Conservation (phyloP, 2,329 filamentous ascomycete genomes). For the Acrocalymma vagum region DNA sequence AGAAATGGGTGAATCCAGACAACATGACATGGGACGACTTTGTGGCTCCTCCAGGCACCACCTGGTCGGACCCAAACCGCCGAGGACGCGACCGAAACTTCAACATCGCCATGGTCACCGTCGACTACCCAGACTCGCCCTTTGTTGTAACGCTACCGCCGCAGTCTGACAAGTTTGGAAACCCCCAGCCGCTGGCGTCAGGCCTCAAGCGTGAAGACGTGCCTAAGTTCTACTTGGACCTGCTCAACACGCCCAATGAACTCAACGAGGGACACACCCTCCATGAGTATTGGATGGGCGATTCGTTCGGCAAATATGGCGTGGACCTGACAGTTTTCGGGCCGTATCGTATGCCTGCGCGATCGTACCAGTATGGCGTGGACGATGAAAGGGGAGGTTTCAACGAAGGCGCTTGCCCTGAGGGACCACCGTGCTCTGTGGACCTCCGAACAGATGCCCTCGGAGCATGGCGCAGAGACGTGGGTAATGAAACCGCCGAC, state of each 20-base stretch:
- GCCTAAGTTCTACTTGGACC: slow-evolving; percentile 59
- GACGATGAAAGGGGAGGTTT: slow-evolving; percentile 53
- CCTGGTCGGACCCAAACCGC: slow-evolving; percentile 56
- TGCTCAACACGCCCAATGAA: slow-evolving; percentile 60
- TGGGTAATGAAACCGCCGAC: slow-evolving; percentile 59
- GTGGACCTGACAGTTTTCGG: slow-evolving; percentile 64
- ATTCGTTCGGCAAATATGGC: slow-evolving; percentile 61
- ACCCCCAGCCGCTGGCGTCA: slow-evolving; percentile 56
- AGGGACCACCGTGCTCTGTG: slow-evolving; percentile 53
- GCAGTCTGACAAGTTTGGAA: slow-evolving; percentile 60
- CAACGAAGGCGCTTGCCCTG: slow-evolving; percentile 59
- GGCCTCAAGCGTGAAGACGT: slow-evolving; percentile 56
- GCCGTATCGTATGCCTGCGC: slow-evolving; percentile 58
- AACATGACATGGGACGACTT: slow-evolving; percentile 61
- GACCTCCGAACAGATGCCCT: slow-evolving; percentile 61
- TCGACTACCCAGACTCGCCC: slow-evolving; percentile 61
- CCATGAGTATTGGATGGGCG: slow-evolving; percentile 67
- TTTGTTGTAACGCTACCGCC: slow-evolving; percentile 59
- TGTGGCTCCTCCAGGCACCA: slow-evolving; percentile 56
- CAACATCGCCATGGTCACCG: slow-evolving; percentile 63
- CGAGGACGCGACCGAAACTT: slow-evolving; percentile 61
- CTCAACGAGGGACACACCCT: slow-evolving; percentile 62
- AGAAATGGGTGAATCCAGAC: slow-evolving; percentile 63
- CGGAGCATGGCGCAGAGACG: slow-evolving; percentile 60
- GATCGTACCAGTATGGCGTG: slow-evolving; percentile 61